Conservation (phyloP, 495 filamentous ascomycete genomes). For the Stereocaulon alpinum region DNA sequence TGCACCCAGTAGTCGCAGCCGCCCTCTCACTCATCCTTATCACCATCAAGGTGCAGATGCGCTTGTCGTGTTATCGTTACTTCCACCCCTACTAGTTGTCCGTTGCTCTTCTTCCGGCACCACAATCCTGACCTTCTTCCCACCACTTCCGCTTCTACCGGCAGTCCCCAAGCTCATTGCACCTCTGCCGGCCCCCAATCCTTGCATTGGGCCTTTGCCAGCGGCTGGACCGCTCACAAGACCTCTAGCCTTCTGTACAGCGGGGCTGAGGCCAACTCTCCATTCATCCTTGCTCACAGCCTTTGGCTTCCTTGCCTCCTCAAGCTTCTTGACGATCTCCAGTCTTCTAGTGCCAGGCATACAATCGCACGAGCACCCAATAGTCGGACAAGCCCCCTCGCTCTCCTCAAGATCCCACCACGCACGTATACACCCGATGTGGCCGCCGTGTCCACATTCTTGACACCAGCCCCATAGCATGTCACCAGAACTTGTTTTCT, state of each 20-base stretch:
- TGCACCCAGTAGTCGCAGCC: neutral
- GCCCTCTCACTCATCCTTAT: neutral
- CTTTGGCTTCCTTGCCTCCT: conserved; percentile 1
- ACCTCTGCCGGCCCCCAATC: neutral
- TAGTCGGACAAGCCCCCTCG: conserved; percentile 63
- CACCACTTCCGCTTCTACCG: conserved; percentile 18
- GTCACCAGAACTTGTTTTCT: conserved; percentile 25
- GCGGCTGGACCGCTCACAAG: conserved; percentile 8
- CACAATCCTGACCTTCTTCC: conserved; percentile 22
- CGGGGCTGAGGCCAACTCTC: conserved; percentile 14
- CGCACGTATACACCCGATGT: conserved; percentile 53
- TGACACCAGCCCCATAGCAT: conserved; percentile 60
- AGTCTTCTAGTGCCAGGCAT: conserved; percentile 52
- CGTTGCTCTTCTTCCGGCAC: conserved; percentile 14
- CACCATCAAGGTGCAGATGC: conserved; percentile 6
- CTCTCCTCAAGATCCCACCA: conserved; percentile 52
- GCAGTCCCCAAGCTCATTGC: conserved; percentile 5
- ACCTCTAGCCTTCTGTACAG: conserved; percentile 20
- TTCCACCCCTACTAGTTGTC: neutral
- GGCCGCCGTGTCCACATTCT: conserved; percentile 66
- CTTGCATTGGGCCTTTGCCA: neutral
- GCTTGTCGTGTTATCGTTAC: conserved; percentile 7
- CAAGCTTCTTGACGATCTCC: conserved; percentile 21
- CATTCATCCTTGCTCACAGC: conserved; percentile 17
- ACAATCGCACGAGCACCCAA: conserved; percentile 65